Evolutionary conservation across 345 rosid species (phyloP).

Genomic region (Lepidium didymum): DNA sequence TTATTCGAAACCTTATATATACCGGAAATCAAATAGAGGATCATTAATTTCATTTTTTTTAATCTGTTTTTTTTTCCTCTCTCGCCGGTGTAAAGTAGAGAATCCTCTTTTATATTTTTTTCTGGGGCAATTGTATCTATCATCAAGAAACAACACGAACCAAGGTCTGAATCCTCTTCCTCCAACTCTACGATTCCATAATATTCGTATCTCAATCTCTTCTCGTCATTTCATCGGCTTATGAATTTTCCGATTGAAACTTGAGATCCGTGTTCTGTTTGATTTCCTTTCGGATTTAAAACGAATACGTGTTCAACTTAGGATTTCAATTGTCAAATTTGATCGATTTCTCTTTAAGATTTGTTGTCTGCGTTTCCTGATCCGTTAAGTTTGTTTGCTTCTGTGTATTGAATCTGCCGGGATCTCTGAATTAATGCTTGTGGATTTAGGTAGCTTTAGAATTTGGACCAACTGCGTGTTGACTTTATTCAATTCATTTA

Average conservation of each 20-base stretch:
- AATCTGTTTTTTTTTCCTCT: not conserved
- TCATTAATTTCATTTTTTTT: not conserved
- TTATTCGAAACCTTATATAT: not conserved
- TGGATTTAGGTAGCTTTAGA: not conserved
- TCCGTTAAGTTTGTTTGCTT: not conserved
- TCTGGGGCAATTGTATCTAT: not conserved
- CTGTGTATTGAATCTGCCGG: not conserved
- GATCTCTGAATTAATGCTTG: not conserved
- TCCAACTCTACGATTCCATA: not conserved
- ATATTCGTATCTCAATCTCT: not conserved
- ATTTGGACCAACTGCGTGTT: not conserved
- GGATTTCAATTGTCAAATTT: not conserved
- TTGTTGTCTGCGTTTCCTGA: not conserved
- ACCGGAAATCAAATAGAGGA: not conserved
- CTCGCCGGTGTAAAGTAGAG: not conserved
- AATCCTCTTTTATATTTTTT: not conserved
- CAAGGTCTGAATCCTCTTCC: slow-evolving; percentile 22
- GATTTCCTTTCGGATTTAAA: not conserved
- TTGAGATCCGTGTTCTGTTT: slow-evolving; percentile 1
- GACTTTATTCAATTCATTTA: not conserved
- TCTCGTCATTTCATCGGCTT: not conserved
- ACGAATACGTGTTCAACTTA: not conserved
- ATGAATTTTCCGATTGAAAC: not conserved
- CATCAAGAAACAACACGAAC: not conserved
- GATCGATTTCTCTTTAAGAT: not conserved